These are phyloP conservation scores for Coleophoma eucalyptorum DNA, from an alignment of 2,329 filamentous ascomycete species.

Conservation along the genomic window DNA sequence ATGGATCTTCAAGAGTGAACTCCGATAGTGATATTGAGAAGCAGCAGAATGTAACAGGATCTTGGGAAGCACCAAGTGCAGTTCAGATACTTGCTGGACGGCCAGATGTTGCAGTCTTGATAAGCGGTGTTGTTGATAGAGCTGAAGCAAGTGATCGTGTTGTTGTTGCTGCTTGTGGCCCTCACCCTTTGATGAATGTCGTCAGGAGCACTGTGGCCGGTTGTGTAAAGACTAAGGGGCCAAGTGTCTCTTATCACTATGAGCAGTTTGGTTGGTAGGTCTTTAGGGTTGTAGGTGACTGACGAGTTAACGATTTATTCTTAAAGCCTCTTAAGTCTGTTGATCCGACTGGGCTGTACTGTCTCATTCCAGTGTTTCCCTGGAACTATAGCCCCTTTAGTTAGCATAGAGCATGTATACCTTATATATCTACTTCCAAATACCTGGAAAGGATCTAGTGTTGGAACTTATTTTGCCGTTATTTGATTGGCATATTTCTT, in stretches of 20 bases:
- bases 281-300: too few species aligned
- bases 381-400: too few species aligned
- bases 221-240: constrained; percentile 31
- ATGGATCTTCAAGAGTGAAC: not conserved
- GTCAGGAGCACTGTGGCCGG: constrained; percentile 39
- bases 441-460: too few species aligned
- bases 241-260: constrained; percentile 44
- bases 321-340: too few species aligned
- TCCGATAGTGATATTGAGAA: not conserved
- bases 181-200: constrained; percentile 35
- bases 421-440: too few species aligned
- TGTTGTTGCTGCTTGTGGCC: constrained; percentile 43
- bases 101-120: constrained; percentile 34
- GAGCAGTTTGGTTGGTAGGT: constrained; percentile 26
- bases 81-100: constrained; percentile 24
- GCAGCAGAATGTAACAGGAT: not conserved
- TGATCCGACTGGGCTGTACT: too few species aligned
- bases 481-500: too few species aligned
- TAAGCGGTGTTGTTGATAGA: constrained; percentile 30
- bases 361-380: too few species aligned
- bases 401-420: too few species aligned
- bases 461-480: too few species aligned
- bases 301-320: too few species aligned
- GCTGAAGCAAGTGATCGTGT: constrained; percentile 31
- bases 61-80: not conserved